phyloP scores from a whole-genome alignment of 352 stramenopile genomes.

The Pythium utonaiense region DNA sequence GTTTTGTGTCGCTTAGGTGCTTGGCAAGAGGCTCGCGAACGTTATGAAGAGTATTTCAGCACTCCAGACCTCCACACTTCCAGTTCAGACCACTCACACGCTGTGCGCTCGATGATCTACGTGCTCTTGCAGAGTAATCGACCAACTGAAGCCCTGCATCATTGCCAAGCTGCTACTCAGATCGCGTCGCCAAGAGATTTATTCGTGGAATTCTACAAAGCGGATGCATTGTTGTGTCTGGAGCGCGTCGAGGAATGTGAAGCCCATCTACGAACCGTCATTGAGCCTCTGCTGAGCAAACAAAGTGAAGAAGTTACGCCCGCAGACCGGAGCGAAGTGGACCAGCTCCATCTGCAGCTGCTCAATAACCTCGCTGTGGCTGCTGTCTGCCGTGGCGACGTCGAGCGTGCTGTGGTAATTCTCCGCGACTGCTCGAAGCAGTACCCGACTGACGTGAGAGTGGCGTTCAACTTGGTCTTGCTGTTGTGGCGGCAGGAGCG shows the following conservation, averaged over 20 bases:
- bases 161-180: constrained; percentile 25
- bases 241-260: constrained; percentile 64
- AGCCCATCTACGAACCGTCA: constrained; percentile 31
- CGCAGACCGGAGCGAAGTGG: constrained; percentile 20
- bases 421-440: constrained; percentile 37
- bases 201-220: constrained; percentile 54
- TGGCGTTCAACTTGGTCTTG: constrained; percentile 76
- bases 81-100: neutral
- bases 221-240: constrained; percentile 71
- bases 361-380: constrained; percentile 76
- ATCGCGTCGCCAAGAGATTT: neutral
- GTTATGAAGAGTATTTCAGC: constrained; percentile 18
- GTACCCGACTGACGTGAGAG: constrained; percentile 38
- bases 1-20: constrained; percentile 1
- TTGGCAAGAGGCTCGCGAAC: constrained; percentile 12
- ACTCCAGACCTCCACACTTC: neutral
- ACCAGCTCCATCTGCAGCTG: constrained; percentile 45
- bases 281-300: constrained; percentile 29
- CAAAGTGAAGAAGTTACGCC: neutral
- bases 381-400: constrained; percentile 31
- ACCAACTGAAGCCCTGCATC: constrained; percentile 41
- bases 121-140: constrained; percentile 59
- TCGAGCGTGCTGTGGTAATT: constrained; percentile 38
- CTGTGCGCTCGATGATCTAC: constrained; percentile 41
- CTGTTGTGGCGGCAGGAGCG: constrained; percentile 63